A percentile compares a stretch with the other conserved stretches of the same genome.
Conservation (phyloP, 192 early-diverging fungal species). For the Coemansia sp. region DNA sequence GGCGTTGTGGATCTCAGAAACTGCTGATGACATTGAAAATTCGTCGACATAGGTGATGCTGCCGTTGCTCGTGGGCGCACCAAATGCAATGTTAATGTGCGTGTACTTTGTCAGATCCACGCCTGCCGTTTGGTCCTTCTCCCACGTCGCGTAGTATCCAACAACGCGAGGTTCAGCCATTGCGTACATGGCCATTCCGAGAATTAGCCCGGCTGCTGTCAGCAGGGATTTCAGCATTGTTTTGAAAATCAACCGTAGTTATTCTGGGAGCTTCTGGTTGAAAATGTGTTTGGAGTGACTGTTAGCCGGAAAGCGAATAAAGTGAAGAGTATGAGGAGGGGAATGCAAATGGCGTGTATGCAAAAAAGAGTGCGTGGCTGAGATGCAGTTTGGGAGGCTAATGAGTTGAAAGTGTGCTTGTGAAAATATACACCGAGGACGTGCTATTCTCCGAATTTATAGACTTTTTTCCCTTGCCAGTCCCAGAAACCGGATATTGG, state of each 20-base stretch:
- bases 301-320: background rate
- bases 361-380: no score
- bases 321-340: background rate
- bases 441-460: no score
- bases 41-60: conserved; percentile 35
- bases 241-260: background rate
- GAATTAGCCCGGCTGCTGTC: conserved; percentile 2
- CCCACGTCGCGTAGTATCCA: conserved; percentile 48
- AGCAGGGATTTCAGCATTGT: conserved; percentile 2
- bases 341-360: no score
- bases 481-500: no score
- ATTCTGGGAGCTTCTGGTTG: no score
- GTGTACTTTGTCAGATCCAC: conserved; percentile 57
- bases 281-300: no score
- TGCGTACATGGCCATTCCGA: background rate
- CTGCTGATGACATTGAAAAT: conserved; percentile 43
- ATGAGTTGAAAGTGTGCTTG: no score
- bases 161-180: conserved; percentile 18
- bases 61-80: conserved; percentile 37
- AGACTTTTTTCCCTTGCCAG: no score
- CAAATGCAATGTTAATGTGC: conserved; percentile 69
- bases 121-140: conserved; percentile 17
- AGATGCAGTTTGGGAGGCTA: no score
- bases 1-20: conserved; percentile 53
- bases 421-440: no score